A percentile compares a stretch with the other conserved stretches of the same genome.
Conservation (phyloP, 257 asterid species). For the Eucommia ulmoides region DNA sequence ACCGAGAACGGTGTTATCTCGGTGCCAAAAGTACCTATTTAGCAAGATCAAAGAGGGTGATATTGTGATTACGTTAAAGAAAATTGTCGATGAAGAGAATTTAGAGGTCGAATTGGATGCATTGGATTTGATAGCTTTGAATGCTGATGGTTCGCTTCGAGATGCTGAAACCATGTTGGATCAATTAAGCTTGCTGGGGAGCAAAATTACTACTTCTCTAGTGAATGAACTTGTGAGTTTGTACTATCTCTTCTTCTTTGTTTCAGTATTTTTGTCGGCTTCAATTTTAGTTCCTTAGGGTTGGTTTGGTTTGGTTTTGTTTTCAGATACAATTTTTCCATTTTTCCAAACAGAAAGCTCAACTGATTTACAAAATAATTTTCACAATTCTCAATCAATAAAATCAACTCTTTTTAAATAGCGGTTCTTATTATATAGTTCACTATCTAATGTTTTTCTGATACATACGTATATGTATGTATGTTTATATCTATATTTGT, state of each 20-base stretch:
- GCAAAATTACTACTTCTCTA: constrained; percentile 66
- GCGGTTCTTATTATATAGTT: no score
- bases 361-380: neutral
- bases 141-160: constrained; percentile 89
- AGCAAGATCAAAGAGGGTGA: constrained; percentile 65
- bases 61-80: constrained; percentile 56
- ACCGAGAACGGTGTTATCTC: constrained; percentile 69
- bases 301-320: no score
- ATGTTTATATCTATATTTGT: no score
- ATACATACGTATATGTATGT: no score
- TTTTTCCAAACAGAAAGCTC: neutral
- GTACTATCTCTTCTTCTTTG: constrained; percentile 1
- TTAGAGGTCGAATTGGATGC: constrained; percentile 78
- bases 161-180: constrained; percentile 97
- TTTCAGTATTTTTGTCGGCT: constrained; percentile 2
- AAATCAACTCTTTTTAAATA: no score
- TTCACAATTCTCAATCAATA: no score
- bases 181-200: constrained; percentile 90
- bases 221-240: constrained; percentile 92
- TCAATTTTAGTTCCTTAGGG: neutral
- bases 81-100: constrained; percentile 52
- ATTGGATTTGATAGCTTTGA: constrained; percentile 66
- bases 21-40: constrained; percentile 84
- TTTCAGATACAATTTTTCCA: neutral
- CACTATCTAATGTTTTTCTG: no score